Conservation (phyloP, 2,329 filamentous ascomycete species). For the Coniochaeta prunicola region DNA sequence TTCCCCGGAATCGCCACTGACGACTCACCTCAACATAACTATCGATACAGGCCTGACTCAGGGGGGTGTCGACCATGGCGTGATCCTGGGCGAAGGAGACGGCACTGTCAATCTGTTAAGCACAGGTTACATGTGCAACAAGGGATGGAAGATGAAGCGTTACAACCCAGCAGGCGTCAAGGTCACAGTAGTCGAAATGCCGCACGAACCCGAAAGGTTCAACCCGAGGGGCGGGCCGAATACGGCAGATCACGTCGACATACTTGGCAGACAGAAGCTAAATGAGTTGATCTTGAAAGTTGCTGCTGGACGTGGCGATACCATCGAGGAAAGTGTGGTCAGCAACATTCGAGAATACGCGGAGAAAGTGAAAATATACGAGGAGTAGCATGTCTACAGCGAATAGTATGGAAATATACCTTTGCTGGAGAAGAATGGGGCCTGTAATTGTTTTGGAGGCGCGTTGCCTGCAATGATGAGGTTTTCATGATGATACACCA, state of each 20-base stretch:
- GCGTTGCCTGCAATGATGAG: too few species aligned
- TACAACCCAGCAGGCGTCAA: conserved; percentile 84
- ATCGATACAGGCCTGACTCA: conserved; percentile 60
- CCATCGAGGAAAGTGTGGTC: conserved; percentile 68
- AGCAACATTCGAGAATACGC: conserved; percentile 81
- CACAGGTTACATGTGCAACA: conserved; percentile 93
- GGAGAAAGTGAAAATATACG: conserved; percentile 73
- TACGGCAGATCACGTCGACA: conserved; percentile 90
- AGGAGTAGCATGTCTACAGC: conserved; percentile 35
- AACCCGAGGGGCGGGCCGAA: conserved; percentile 67
- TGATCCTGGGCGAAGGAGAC: conserved; percentile 93
- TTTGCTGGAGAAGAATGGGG: not conserved
- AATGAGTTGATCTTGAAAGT: conserved; percentile 88
- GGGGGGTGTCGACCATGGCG: conserved; percentile 69
- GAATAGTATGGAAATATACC: conserved; percentile 9
- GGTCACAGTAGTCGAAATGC: conserved; percentile 89
- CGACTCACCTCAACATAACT: conserved; percentile 66
- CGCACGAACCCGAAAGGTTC: conserved; percentile 89
- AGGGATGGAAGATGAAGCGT: conserved; percentile 86
- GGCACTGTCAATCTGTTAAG: conserved; percentile 92
- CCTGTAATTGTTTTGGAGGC: not conserved
- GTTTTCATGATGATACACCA: not conserved
- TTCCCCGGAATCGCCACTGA: conserved; percentile 52
- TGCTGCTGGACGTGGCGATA: conserved; percentile 75
- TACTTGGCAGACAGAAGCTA: conserved; percentile 77